Conservation (phyloP, 1,284 basidiomycete genomes). For the Ganoderma lucidum region DNA sequence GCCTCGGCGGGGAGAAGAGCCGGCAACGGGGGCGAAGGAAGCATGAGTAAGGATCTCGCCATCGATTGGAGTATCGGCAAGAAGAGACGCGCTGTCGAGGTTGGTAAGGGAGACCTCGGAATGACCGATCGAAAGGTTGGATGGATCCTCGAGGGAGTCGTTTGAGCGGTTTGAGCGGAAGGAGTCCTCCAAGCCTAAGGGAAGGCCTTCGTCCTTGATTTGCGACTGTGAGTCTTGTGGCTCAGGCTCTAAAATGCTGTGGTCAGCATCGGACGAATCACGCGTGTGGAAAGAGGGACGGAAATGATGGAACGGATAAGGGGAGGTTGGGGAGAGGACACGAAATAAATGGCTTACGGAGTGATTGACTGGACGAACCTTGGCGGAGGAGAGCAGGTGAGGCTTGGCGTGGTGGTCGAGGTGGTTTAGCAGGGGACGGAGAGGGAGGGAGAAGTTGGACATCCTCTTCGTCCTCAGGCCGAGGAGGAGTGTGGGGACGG, state of each 20-base stretch:
- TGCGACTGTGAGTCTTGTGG: constrained; percentile 20
- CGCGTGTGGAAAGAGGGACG: background rate
- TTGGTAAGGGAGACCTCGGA: constrained; percentile 40
- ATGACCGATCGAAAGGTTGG: constrained; percentile 41
- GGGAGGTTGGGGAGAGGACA: background rate
- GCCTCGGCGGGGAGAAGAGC: constrained; percentile 24
- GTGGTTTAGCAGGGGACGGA: constrained; percentile 62
- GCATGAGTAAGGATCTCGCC: constrained; percentile 21
- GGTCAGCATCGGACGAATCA: background rate
- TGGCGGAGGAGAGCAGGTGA: constrained; percentile 5
- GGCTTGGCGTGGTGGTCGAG: constrained; percentile 15
- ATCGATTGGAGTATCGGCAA: constrained; percentile 31
- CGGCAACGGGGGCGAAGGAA: constrained; percentile 26
- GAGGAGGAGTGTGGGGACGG: constrained; percentile 35
- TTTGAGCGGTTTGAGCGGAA: constrained; percentile 39
- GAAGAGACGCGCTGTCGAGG: constrained; percentile 35
- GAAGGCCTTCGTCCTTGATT: constrained; percentile 41
- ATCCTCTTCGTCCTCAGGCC: constrained; percentile 46
- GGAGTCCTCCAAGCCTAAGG: constrained; percentile 43
- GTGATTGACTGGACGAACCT: constrained; percentile 9
- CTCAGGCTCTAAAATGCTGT: background rate
- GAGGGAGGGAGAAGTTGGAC: constrained; percentile 64
- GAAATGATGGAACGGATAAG: background rate
- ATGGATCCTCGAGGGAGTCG: constrained; percentile 42
- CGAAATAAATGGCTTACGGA: constrained; percentile 15